These are phyloP conservation scores for Pisolithus albus DNA, from an alignment of 768 basidiomycete species.

Conservation along the genomic window DNA sequence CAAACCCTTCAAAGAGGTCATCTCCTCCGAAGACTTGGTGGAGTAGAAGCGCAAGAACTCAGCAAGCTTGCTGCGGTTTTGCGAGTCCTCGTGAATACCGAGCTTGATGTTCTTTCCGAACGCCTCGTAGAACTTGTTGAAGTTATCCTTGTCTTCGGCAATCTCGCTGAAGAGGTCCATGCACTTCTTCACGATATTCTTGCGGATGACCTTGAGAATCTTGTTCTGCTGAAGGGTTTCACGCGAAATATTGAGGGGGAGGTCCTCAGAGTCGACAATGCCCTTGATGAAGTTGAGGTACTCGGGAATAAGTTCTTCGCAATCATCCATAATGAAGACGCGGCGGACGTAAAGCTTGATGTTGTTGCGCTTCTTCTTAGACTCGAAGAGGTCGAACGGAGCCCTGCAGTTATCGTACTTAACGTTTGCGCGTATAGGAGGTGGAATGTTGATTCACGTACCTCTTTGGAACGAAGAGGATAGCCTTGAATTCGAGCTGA, in stretches of 20 bases:
- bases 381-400: slow-evolving; percentile 99
- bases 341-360: slow-evolving; percentile 99
- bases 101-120: slow-evolving; percentile 99
- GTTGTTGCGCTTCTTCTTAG: slow-evolving; percentile 99
- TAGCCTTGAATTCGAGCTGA: slow-evolving; percentile 99
- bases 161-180: slow-evolving; percentile 93
- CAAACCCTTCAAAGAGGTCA: slow-evolving; percentile 87
- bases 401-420: slow-evolving; percentile 45
- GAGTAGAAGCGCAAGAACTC: slow-evolving; percentile 99
- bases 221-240: slow-evolving; percentile 99
- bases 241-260: slow-evolving; percentile 99
- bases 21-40: slow-evolving; percentile 88
- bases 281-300: slow-evolving; percentile 99
- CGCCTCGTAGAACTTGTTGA: slow-evolving; percentile 92
- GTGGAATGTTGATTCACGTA: slow-evolving; percentile 28
- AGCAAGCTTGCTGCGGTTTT: slow-evolving; percentile 98
- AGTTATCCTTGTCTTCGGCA: slow-evolving; percentile 99
- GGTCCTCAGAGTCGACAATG: slow-evolving; percentile 99
- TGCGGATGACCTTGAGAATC: slow-evolving; percentile 99
- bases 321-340: slow-evolving; percentile 99
- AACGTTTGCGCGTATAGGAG: neutral
- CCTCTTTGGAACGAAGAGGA: slow-evolving; percentile 96
- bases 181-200: slow-evolving; percentile 99
- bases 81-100: slow-evolving; percentile 97
- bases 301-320: slow-evolving; percentile 98